These are phyloP conservation scores for Breynia disticha DNA, from an alignment of 441 rosid genomes.

Conservation along the genomic window DNA sequence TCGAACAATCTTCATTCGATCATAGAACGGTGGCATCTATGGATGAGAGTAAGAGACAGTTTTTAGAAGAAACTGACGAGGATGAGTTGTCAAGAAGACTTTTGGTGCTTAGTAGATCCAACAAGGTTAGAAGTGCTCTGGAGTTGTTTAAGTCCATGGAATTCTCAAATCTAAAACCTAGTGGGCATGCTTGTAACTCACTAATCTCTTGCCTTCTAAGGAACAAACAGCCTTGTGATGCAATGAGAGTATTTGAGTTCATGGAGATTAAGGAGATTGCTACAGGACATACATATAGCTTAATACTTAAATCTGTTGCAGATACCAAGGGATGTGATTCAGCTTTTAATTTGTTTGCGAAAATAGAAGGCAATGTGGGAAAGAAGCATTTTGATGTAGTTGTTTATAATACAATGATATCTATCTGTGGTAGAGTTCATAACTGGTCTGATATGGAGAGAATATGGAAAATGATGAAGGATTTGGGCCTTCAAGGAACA, in stretches of 20 bases:
- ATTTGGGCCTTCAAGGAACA: slow-evolving; percentile 44
- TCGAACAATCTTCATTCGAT: slow-evolving; percentile 7
- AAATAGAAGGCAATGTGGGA: slow-evolving; percentile 29
- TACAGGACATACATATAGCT: slow-evolving; percentile 58
- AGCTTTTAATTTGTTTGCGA: slow-evolving; percentile 45
- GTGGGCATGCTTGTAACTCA: slow-evolving; percentile 58
- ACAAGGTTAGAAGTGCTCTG: slow-evolving; percentile 62
- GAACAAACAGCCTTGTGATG: slow-evolving; percentile 32
- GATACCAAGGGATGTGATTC: slow-evolving; percentile 40
- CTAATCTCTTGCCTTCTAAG: slow-evolving; percentile 61
- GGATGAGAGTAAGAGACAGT: slow-evolving; percentile 25
- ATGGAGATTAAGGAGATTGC: slow-evolving; percentile 38
- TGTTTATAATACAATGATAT: slow-evolving; percentile 70
- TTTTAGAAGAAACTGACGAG: slow-evolving; percentile 58
- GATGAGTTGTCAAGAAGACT: slow-evolving; percentile 57
- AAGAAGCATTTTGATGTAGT: slow-evolving; percentile 41
- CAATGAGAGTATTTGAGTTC: slow-evolving; percentile 43
- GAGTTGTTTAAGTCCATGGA: slow-evolving; percentile 60
- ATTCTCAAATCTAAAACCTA: slow-evolving; percentile 36
- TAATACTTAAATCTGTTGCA: slow-evolving; percentile 42
- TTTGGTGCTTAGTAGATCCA: slow-evolving; percentile 63
- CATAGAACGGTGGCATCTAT: slow-evolving; percentile 5
- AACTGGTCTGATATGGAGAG: slow-evolving; percentile 49
- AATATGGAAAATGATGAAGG: slow-evolving; percentile 54
- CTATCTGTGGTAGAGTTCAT: slow-evolving; percentile 48